A percentile compares a stretch with the other conserved stretches of the same genome.
These are phyloP conservation scores for Chamaecrista fasciculata DNA, from an alignment of 306 rosid species.

Conservation along the genomic window DNA sequence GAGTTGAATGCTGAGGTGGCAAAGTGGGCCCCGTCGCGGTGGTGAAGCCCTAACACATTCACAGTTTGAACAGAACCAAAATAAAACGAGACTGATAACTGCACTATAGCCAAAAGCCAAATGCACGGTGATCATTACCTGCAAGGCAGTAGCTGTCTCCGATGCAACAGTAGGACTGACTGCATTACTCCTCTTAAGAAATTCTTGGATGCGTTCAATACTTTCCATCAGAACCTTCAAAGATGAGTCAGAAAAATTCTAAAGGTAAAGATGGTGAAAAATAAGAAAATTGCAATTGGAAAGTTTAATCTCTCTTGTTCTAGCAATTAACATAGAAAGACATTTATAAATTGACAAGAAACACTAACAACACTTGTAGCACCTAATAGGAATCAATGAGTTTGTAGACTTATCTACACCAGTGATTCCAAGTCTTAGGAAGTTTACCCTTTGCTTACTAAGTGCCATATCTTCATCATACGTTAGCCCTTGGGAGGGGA, in stretches of 20 bases:
- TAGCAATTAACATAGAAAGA: too few species aligned
- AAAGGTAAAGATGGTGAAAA: neutral
- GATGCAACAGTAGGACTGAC: constrained; percentile 89
- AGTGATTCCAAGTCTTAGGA: too few species aligned
- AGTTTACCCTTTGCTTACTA: too few species aligned
- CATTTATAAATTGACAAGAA: too few species aligned
- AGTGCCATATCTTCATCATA: too few species aligned
- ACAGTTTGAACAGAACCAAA: neutral
- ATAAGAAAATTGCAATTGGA: neutral
- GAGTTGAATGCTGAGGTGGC: too few species aligned
- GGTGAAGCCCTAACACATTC: too few species aligned
- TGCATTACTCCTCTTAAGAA: constrained; percentile 81
- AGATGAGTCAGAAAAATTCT: constrained; percentile 18
- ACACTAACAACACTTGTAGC: too few species aligned
- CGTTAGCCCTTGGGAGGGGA: too few species aligned
- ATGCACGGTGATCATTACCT: constrained; percentile 50
- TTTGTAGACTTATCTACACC: too few species aligned
- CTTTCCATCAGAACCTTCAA: constrained; percentile 81
- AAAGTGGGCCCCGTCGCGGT: too few species aligned
- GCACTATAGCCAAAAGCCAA: neutral
- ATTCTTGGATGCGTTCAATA: constrained; percentile 73
- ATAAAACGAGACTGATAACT: neutral
- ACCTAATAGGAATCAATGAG: too few species aligned
- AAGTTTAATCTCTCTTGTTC: neutral
- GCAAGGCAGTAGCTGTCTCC: constrained; percentile 92